Base-by-base conservation (phyloP, 495 filamentous ascomycete genomes). In the Melanomma pulvis-pyrius region DNA sequence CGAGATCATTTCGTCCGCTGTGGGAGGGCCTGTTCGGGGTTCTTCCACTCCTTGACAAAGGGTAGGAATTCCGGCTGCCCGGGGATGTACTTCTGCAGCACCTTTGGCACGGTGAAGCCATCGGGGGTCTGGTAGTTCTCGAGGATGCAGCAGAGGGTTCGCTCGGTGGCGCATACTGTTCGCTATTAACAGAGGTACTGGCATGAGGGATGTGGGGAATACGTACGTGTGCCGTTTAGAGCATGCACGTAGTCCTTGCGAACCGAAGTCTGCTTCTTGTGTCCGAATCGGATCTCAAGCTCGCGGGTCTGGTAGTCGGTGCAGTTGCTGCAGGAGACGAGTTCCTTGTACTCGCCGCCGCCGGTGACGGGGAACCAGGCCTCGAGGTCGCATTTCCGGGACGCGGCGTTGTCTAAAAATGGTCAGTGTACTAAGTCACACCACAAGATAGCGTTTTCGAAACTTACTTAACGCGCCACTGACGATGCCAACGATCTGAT, bases 351-450 rank as follows among this genome's bases (percentile, higher is more conserved):
- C 76, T 98, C 96, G 65, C 90, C 88, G 70, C 97, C 94, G 61
- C 90, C 88, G 70, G 93, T 91, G 84, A 91, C 92, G 24, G 93
- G 96, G 79, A 98, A 98, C 91, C 92, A 96, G 1, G 96, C 96
- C 75, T 98, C 94, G 17, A 98, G 84, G 72, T 98, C 94, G 74
- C 88, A 96, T 75, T 98, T 98, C 82, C 96, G 97, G 6, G 91
- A 79, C 6, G 96, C 94, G 0, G 92, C 92, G 68, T 96, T 96
- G 79, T 96, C 98, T 72, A 51, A 2, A 8, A 4, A 4, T 4
- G 6, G 17, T 24, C 21, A 19, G 44, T 48, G 15, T 6, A 24
- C 44, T 19, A 48, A 24, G 4, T n/a, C 44, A 4, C 44, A 4
- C 44, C 0, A n/a, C 17, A 60, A 39, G 25, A 52, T 28, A 8